Base-by-base conservation (phyloP, 306 rosid species). In the Rosa multiflora region DNA sequence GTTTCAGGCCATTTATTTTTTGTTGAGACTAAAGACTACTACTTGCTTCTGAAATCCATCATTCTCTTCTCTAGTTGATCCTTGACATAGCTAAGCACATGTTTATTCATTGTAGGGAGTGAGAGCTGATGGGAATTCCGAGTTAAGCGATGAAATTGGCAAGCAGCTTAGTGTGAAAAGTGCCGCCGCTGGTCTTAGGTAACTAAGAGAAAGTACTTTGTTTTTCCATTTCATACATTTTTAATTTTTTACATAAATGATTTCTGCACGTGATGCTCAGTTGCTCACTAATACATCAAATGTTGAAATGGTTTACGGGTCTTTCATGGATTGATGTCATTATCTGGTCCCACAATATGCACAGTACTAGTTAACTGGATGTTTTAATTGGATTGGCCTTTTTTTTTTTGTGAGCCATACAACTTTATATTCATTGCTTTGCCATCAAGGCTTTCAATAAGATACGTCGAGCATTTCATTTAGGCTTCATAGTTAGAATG, bases 81-180 rank as follows among this genome's bases (percentile, higher is more conserved):
- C 52, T 4, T n/a, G 71, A 6, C 37, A 17, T 83, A 20, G 9
- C 3, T 56, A 49, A 72, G 14, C 58, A 44, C 20, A 70, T 62
- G 29, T 78, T 83, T 72, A 39, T 76, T 82, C 63, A 56, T 52
- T 71, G n/a, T 55, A 94, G 98, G 98, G 93, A 64, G 97, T 91
- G 47, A 86, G 97, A 75, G 97, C 89, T 67, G 93, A 94, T 64
- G 86, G 83, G 61, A 90, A 89, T 83, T 77, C 97, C 10, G 61
- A 86, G 69, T 85, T 94, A 59, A 87, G 88, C 42, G 88, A 88
- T 87, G 97, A 94, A 88, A 87, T 92, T n/a, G 98, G 93, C 77
- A 88, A 87, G 89, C 88, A 85, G 67, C 97, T 92, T 79, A 87
- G 98, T 71, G 48, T 81, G 51, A 88, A 84, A 90, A 94, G 98